A percentile compares a stretch with the other conserved stretches of the same genome.
phyloP scores from a whole-genome alignment of 139 green algal genomes.

The Chlorella sorokiniana region DNA sequence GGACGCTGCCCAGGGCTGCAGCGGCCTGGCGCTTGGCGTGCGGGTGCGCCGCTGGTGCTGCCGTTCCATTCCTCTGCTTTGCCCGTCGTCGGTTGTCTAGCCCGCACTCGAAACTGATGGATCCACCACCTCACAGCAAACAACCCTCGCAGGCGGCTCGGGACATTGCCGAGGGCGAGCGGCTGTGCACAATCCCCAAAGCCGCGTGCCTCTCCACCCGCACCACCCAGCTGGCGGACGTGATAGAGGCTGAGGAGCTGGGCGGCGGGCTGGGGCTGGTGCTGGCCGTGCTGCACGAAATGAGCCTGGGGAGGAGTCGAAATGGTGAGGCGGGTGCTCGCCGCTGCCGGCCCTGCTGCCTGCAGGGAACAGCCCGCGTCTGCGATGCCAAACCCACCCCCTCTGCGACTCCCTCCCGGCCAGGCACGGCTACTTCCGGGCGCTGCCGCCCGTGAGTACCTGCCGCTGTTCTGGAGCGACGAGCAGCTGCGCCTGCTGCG shows the following conservation, averaged over 20 bases:
- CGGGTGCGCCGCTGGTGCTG: not conserved
- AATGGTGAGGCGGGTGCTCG: constrained; percentile 56
- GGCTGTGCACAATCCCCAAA: constrained; percentile 70
- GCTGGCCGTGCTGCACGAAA: constrained; percentile 76
- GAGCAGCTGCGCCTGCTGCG: constrained; percentile 55
- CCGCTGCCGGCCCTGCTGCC: too few relatives aligned
- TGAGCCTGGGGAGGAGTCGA: constrained; percentile 35
- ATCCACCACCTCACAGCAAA: not conserved
- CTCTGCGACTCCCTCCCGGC: not conserved
- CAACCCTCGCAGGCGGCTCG: not conserved
- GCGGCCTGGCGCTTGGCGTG: constrained; percentile 31
- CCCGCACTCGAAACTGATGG: not conserved
- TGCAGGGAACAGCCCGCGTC: not conserved
- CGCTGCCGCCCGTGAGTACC: constrained; percentile 60
- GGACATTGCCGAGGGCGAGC: constrained; percentile 50
- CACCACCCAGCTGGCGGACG: constrained; percentile 48
- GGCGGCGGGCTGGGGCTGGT: constrained; percentile 72
- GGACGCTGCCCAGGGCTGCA: constrained; percentile 6
- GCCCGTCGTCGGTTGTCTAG: not conserved
- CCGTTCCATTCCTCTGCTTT: not conserved
- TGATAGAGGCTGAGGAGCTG: constrained; percentile 62
- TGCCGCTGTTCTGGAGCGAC: constrained; percentile 78
- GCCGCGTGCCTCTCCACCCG: constrained; percentile 53
- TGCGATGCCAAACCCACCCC: not conserved
- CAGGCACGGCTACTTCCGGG: constrained; percentile 72